Base-by-base conservation (phyloP, 2,329 filamentous ascomycete species). In the Ophiostoma montium region DNA sequence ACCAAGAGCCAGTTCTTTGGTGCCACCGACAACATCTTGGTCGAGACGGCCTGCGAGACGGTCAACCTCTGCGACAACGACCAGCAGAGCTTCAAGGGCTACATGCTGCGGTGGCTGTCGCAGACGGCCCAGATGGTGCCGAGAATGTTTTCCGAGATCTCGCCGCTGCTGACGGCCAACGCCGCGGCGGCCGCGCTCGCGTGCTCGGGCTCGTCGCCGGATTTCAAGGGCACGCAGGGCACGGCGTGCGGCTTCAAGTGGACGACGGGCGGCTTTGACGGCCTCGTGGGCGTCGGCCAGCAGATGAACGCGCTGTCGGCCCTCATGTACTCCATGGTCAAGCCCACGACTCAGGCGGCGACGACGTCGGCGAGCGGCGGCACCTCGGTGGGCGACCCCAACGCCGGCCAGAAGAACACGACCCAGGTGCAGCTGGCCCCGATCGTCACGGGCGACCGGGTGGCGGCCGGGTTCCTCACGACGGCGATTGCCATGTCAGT, bases 31-130 rank as follows among this genome's bases (percentile, higher is more conserved):
- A 64, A 62, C 48, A 58, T 86, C 60, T 72, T 85, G 61, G 75
- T 70, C 57, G 84, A 88, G 65, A 70, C 70, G 53, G 74, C 75
- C 30, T 89, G 84, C 65, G 84, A 88, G 65, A 64, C 63, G 8
- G 63, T 63, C 50, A 64, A 66, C 49, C 69, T 67, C 23, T 89
- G 84, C 70, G 76, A 86, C 65, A 71, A 71, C 54, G 83, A 88
- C 62, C 82, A 87, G 65, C 74, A 74, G 58, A 78, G 73, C 44
- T 88, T 87, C 76, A 88, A 88, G 65, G 83, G 80, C 11, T 87
- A 86, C 62, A 68, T 86, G 23, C 65, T 76, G 23, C 79, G 84
- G 41, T 88, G 81, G 76, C 64, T 82, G 60, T 71, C 76, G 1
- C 67, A 66, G 16, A 72, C 75, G 2, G 64, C 70, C 7, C 70